Evolutionary conservation across 2,329 filamentous ascomycete genomes (phyloP).

Genomic region (Aurifilum marmelostoma): DNA sequence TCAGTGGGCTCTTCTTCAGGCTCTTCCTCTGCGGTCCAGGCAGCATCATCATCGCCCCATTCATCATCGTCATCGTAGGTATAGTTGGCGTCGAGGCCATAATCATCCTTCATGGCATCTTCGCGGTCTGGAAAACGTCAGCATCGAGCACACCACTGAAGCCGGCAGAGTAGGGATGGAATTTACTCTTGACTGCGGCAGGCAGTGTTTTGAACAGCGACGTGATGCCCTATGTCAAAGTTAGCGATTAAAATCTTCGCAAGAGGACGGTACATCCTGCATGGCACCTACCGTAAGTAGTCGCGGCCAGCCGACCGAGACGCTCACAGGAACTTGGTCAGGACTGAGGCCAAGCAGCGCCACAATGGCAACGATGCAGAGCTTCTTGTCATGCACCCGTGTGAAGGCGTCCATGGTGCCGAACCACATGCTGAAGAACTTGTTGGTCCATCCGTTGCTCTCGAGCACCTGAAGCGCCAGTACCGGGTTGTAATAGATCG

Average conservation of each 20-base stretch:
- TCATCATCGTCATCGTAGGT: conserved; percentile 76
- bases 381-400: conserved; percentile 96
- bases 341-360: conserved; percentile 78
- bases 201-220: conserved; percentile 91
- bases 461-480: conserved; percentile 88
- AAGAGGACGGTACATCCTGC: not conserved
- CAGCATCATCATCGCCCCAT: conserved; percentile 78
- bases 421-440: conserved; percentile 99
- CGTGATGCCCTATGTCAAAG: conserved; percentile 67
- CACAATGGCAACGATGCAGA: conserved; percentile 92
- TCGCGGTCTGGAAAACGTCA: conserved; percentile 70
- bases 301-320: conserved; percentile 93
- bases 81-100: conserved; percentile 67
- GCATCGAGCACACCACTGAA: conserved; percentile 9
- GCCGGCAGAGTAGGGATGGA: conserved; percentile 25
- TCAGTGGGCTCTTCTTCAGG: conserved; percentile 67
- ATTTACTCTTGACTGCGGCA: conserved; percentile 78
- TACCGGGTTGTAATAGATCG: conserved; percentile 94
- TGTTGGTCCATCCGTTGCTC: conserved; percentile 91
- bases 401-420: conserved; percentile 92
- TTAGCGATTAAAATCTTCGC: conserved; percentile 9
- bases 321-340: conserved; percentile 85
- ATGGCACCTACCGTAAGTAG: conserved; percentile 61
- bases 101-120: conserved; percentile 88
- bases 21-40: conserved; percentile 78